phyloP scores from a whole-genome alignment of 2,329 filamentous ascomycete species.

The Davidsoniella neocaledoniae region DNA sequence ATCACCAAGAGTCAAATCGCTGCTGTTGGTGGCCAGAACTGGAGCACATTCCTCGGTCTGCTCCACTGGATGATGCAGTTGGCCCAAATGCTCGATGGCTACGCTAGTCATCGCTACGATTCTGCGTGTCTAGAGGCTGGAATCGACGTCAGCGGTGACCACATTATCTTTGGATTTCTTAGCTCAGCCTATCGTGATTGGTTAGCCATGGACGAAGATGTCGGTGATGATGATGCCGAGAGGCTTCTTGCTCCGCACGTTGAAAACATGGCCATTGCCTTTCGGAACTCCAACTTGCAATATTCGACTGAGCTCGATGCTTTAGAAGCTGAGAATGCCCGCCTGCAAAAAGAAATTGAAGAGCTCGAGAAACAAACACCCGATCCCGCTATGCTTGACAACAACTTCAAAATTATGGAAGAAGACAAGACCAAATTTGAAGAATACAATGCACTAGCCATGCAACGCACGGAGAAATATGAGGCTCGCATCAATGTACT shows the following conservation, averaged over 20 bases:
- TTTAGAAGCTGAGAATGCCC: slow-evolving; percentile 71
- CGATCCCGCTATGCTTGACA: slow-evolving; percentile 67
- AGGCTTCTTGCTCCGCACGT: slow-evolving; percentile 68
- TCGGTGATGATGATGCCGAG: slow-evolving; percentile 69
- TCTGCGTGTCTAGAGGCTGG: slow-evolving; percentile 79
- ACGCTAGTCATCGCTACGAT: slow-evolving; percentile 62
- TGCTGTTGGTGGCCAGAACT: slow-evolving; percentile 91
- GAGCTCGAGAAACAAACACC: slow-evolving; percentile 76
- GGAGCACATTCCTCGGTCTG: slow-evolving; percentile 84
- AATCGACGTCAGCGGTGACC: slow-evolving; percentile 72
- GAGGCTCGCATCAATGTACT: slow-evolving; percentile 63
- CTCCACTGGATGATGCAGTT: slow-evolving; percentile 99
- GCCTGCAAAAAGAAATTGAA: slow-evolving; percentile 70
- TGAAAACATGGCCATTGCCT: slow-evolving; percentile 71
- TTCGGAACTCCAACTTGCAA: slow-evolving; percentile 68
- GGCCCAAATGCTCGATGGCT: slow-evolving; percentile 82
- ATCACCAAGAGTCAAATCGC: slow-evolving; percentile 94
- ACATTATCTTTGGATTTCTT: slow-evolving; percentile 87
- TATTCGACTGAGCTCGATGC: slow-evolving; percentile 71
- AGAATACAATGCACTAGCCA: slow-evolving; percentile 74
- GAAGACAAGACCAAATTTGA: slow-evolving; percentile 93
- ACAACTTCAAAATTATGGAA: slow-evolving; percentile 83
- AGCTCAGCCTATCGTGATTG: slow-evolving; percentile 84
- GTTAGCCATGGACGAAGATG: slow-evolving; percentile 82
- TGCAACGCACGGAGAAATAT: slow-evolving; percentile 78